Base-by-base conservation (phyloP, 805 yeast genomes). In the Yamadazyma philogaea region DNA sequence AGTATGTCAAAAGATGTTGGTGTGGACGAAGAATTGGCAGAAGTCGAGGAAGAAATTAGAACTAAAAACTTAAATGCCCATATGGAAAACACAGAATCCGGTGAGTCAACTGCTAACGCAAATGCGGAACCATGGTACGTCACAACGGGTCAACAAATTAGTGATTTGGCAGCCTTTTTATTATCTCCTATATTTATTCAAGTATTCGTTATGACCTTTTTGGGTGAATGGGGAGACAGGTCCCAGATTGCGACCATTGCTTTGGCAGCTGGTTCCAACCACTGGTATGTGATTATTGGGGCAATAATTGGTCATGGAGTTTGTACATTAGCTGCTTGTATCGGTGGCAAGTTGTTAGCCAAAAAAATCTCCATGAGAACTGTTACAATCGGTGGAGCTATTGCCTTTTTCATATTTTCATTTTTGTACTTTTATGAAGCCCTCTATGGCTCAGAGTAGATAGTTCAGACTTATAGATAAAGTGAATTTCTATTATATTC, bases 181-280 rank as follows among this genome's bases (percentile, higher is more conserved):
- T 69, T 91, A 43, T 84, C 96, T 3, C 98, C 99, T 3, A 68
- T 82, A 7, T 93, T 96, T 90, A 83, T 89, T 51, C 96, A 91
- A 70, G 91, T 91, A 4, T 93, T 93, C 59, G 80, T 81, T 41
- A 91, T 93, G 98, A 87, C 96, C 4, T 93, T 93, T 62, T 69
- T 93, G 38, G 99, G 97, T 47, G 99, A 93, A 68, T 89, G 98
- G 95, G 99, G 99, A 39, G 99, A 93, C 64, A 81, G 99, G 56
- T 89, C 97, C 10, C 99, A 93, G 68, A 88, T 93, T 43, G 96
- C 97, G 34, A 93, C 97, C 26, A 89, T 93, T 55, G 98, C 98
- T 31, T 85, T 93, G 95, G 97, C 98, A 40, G 96, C 99, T 1
- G 96, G 96, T 30, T 82, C 88, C 34, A 85, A 89, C 62, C 93